Conservation (phyloP, 371 early-diverging fungal species). For the Circinella minor region DNA sequence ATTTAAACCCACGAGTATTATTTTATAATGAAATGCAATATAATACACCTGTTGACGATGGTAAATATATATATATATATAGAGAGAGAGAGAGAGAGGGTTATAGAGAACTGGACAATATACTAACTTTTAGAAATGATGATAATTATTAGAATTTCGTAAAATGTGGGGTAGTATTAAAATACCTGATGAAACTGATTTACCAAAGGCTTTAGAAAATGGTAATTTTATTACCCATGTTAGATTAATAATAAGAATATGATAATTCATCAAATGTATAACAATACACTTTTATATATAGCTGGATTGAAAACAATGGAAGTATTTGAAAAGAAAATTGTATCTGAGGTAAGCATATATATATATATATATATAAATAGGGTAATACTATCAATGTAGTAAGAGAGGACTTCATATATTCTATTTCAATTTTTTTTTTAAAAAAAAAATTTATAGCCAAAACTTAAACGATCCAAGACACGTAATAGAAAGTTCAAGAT, state of each 20-base stretch:
- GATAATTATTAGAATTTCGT: slow-evolving; percentile 60
- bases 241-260: background rate
- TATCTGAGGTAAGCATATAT: slow-evolving; percentile 44
- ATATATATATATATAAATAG: background rate
- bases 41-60: slow-evolving; percentile 68
- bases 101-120: too few relatives aligned
- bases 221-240: slow-evolving; percentile 27
- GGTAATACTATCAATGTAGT: background rate
- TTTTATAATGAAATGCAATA: slow-evolving; percentile 73
- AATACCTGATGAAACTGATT: slow-evolving; percentile 80
- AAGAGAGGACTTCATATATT: background rate
- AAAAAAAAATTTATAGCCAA: slow-evolving; percentile 45
- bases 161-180: slow-evolving; percentile 74
- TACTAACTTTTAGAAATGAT: too few relatives aligned
- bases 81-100: background rate
- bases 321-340: slow-evolving; percentile 72
- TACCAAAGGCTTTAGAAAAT: slow-evolving; percentile 70
- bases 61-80: slow-evolving; percentile 31
- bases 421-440: slow-evolving; percentile 2
- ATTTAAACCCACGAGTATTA: slow-evolving; percentile 71
- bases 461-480: slow-evolving; percentile 67
- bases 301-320: slow-evolving; percentile 83
- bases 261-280: background rate
- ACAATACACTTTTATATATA: slow-evolving; percentile 6
- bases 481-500: slow-evolving; percentile 81